Evolutionary conservation across 2,329 filamentous ascomycete species (phyloP).

Genomic region (Fusarium newnesense): DNA sequence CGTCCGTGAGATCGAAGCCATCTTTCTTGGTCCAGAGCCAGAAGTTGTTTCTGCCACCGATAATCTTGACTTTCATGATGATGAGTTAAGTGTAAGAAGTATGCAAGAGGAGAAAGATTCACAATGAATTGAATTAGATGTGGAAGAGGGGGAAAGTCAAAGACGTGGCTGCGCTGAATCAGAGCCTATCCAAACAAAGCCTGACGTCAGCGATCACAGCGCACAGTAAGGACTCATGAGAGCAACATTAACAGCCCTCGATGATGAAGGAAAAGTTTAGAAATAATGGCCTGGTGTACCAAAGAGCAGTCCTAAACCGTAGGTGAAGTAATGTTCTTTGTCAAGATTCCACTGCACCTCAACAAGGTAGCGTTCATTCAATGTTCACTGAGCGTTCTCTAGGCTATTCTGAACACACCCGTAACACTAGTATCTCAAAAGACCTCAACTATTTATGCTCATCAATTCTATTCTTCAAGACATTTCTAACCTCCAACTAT

Average conservation of each 20-base stretch:
- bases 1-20: not conserved
- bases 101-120: accelerated
- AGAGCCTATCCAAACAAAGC: not conserved
- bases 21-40: not conserved
- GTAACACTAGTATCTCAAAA: accelerated
- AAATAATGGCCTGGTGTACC: accelerated
- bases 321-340: not conserved
- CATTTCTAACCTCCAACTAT: not conserved
- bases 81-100: accelerated
- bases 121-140: accelerated
- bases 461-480: accelerated
- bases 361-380: accelerated
- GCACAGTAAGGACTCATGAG: too few species aligned
- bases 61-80: not conserved
- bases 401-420: accelerated
- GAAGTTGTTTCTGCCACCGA: not conserved
- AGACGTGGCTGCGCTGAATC: not conserved
- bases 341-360: accelerated
- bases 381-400: not conserved
- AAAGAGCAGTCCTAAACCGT: accelerated
- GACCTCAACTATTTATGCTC: accelerated
- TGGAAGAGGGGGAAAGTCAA: not conserved
- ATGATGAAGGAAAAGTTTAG: accelerated
- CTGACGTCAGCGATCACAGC: not conserved
- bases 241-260: accelerated